Evolutionary conservation across 345 rosid species (phyloP).

Genomic region (Nephelium lappaceum): DNA sequence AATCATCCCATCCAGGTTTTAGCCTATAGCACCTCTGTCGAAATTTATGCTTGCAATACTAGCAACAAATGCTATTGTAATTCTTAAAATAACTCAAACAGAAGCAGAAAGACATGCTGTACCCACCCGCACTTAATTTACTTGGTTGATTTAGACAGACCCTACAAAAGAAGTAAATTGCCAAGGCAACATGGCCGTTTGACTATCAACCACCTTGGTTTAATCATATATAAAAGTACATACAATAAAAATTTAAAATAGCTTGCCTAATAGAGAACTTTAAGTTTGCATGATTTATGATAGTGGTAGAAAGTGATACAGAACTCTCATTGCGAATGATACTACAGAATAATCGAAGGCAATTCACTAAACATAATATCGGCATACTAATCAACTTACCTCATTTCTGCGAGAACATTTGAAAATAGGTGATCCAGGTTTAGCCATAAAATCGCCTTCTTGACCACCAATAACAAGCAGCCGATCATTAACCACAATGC

Average conservation of each 20-base stretch:
- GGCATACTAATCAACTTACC: conserved; percentile 37
- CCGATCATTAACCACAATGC: conserved; percentile 71
- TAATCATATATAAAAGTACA: not conserved
- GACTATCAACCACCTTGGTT: not conserved
- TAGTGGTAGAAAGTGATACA: not conserved
- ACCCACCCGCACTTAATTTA: not conserved
- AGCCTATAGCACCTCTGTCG: not conserved
- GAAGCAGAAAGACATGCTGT: not conserved
- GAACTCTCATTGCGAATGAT: not conserved
- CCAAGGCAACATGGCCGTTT: not conserved
- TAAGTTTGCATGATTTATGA: conserved; percentile 6
- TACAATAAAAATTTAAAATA: not conserved
- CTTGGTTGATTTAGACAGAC: not conserved
- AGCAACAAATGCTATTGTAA: too few species aligned
- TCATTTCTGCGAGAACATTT: conserved; percentile 93
- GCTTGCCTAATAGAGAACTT: not conserved
- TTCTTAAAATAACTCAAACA: not conserved
- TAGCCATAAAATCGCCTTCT: conserved; percentile 99
- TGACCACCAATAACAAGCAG: conserved; percentile 90
- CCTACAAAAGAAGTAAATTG: not conserved
- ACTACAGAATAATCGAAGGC: conserved; percentile 1
- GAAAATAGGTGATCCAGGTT: conserved; percentile 97
- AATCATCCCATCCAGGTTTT: not conserved
- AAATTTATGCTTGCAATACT: not conserved
- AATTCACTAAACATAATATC: not conserved